A percentile compares a stretch with the other conserved stretches of the same genome.
Evolutionary conservation across 2,329 filamentous ascomycete species (phyloP).

Genomic region (Byssoonygena ceratinophila): DNA sequence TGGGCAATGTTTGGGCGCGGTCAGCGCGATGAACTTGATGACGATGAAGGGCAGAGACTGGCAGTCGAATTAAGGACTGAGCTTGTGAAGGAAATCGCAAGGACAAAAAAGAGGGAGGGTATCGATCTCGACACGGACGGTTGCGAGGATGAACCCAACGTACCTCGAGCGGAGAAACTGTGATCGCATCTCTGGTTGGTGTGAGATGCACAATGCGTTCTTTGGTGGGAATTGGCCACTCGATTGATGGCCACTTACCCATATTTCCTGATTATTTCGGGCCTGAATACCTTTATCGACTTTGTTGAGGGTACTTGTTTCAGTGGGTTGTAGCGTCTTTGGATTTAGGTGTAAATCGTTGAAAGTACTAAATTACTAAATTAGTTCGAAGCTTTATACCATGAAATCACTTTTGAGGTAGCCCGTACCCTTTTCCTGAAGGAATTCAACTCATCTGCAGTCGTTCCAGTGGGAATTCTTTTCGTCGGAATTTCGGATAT

Average conservation of each 20-base stretch:
- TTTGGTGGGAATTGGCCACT: neutral
- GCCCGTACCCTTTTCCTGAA: slow-evolving; percentile 48
- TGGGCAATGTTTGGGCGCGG: slow-evolving; percentile 41
- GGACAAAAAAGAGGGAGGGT: slow-evolving; percentile 29
- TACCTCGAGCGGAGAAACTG: slow-evolving; percentile 8
- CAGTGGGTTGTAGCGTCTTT: neutral
- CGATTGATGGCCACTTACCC: neutral
- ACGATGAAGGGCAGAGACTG: slow-evolving; percentile 35
- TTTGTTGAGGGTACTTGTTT: neutral
- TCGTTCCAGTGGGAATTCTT: slow-evolving; percentile 34
- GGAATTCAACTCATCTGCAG: slow-evolving; percentile 56
- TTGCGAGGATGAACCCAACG: neutral
- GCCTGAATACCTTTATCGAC: neutral
- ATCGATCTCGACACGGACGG: slow-evolving; percentile 23
- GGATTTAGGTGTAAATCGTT: neutral
- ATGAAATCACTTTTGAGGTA: neutral
- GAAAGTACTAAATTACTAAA: neutral
- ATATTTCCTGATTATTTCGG: neutral
- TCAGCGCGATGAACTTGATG: slow-evolving; percentile 38
- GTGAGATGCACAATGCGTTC: neutral
- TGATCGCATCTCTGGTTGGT: neutral
- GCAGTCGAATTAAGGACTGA: slow-evolving; percentile 30
- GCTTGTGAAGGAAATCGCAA: slow-evolving; percentile 29
- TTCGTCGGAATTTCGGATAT: slow-evolving; percentile 27
- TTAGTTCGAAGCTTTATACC: neutral